Evolutionary conservation across 2,329 filamentous ascomycete species (phyloP).

Genomic region (Fusarium sp.): DNA sequence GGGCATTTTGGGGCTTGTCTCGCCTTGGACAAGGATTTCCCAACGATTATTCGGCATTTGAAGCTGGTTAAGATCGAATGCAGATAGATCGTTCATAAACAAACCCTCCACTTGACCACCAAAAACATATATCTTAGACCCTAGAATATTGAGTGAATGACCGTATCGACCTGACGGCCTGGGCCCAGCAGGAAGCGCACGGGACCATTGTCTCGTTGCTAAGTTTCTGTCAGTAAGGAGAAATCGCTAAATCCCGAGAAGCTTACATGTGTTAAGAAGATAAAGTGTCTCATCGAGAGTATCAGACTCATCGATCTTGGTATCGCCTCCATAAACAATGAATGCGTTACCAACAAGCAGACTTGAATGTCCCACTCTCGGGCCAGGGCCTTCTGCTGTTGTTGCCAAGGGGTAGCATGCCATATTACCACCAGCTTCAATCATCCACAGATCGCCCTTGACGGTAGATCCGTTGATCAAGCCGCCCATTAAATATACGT

Average conservation of each 20-base stretch:
- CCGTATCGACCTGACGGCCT: slow-evolving; percentile 93
- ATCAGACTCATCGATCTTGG: slow-evolving; percentile 94
- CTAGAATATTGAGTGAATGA: slow-evolving; percentile 94
- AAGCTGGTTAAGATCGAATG: slow-evolving; percentile 94
- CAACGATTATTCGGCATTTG: slow-evolving; percentile 92
- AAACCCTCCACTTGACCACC: slow-evolving; percentile 97
- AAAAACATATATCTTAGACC: slow-evolving; percentile 97
- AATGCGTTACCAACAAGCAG: slow-evolving; percentile 97
- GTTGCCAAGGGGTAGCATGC: slow-evolving; percentile 93
- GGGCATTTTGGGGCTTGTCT: slow-evolving; percentile 71
- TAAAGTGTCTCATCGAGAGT: slow-evolving; percentile 95
- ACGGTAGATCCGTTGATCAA: slow-evolving; percentile 95
- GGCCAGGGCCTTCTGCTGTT: slow-evolving; percentile 92
- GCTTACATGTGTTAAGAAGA: slow-evolving; percentile 95
- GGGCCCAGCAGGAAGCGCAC: slow-evolving; percentile 87
- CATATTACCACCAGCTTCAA: slow-evolving; percentile 89
- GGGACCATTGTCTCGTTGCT: slow-evolving; percentile 99
- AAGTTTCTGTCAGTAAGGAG: slow-evolving; percentile 34
- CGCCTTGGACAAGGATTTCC: slow-evolving; percentile 86
- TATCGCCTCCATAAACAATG: slow-evolving; percentile 98
- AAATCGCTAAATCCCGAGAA: background rate
- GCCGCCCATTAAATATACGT: slow-evolving; percentile 97
- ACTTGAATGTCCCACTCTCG: slow-evolving; percentile 93
- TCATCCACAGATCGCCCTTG: slow-evolving; percentile 97
- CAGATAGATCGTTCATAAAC: slow-evolving; percentile 97